Conservation (phyloP, 2,329 filamentous ascomycete genomes). For the Fusarium verrucosum region DNA sequence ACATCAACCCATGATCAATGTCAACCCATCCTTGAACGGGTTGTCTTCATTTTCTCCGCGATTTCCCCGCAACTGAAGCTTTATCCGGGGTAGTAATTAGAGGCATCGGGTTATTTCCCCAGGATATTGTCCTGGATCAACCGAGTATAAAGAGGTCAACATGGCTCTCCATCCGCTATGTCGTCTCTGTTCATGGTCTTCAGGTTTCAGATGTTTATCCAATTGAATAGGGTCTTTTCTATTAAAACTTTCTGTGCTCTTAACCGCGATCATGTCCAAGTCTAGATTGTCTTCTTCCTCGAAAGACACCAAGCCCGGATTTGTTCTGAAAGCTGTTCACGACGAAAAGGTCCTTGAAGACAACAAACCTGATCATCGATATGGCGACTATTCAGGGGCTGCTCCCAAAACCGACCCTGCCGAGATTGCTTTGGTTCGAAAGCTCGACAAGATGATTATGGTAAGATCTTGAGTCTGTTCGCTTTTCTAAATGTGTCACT, state of each 20-base stretch:
- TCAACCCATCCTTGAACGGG: no score
- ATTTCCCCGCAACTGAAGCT: constrained; percentile 3
- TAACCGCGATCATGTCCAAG: neutral
- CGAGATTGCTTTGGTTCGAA: constrained; percentile 40
- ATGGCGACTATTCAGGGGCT: constrained; percentile 28
- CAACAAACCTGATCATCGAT: neutral
- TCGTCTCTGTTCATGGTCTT: no score
- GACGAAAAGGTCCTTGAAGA: constrained; percentile 11
- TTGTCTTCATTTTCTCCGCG: neutral
- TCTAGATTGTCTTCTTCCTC: constrained; percentile 1
- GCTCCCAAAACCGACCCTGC: constrained; percentile 41
- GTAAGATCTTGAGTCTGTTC: constrained; percentile 1
- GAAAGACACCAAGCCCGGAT: neutral
- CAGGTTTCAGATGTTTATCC: no score
- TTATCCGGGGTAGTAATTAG: neutral
- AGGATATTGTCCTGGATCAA: neutral
- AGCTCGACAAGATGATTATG: constrained; percentile 41
- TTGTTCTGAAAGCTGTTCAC: neutral
- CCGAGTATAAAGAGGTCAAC: neutral
- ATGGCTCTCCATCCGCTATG: neutral
- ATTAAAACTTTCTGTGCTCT: neutral
- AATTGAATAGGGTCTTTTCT: no score
- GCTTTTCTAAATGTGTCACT: neutral
- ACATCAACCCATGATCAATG: no score
- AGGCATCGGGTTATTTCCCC: neutral